Evolutionary conservation across 805 yeast species (phyloP), one percentile per base, ranked within the genome.

Genomic region (Blastobotrys mokoenaii): DNA sequence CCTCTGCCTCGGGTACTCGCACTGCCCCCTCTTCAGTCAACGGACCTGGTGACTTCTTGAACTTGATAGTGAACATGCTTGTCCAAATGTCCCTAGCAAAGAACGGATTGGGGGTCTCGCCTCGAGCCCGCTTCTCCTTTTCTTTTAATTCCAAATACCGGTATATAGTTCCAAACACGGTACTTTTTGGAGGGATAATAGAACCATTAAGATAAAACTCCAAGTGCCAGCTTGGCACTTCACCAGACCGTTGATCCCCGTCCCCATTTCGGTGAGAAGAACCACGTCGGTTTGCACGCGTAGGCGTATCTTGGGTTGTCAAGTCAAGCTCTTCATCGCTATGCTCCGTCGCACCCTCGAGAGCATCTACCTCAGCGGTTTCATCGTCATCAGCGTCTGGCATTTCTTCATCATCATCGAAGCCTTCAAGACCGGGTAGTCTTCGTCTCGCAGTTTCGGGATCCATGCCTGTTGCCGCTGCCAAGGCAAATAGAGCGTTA

Each of bases 81-180:
- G 67, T 59, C 90, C 94, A 85, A 14, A 86, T 47, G 12, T 46
- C 40, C 8, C 46, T 36, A 11, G 52, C 44, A 41, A 52, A 54
- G 2, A 34, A 29, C 22, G 27, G 38, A 6, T 39, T 36, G 14
- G 44, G 29, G 8, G 16, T 22, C 16, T 44, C 41, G 29, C 48
- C 50, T 14, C 43, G 30, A 14, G 30, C 32, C 12, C 32, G 29
- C 16, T 43, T 36, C 29, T 41, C 48, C 31, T 36, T 36, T 6
- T 46, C 48, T 20, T 36, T 41, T 3, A 38, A 36, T 33, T 42
- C 51, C 44, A 54, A 40, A 30, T 38, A 41, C 33, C 50, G 49
- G 44, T 46, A 56, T 11, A 83, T 67, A 0, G 87, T 89, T 1
- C 93, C 93, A 62, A 79, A 84, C 2, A 86, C 72, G 0, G 95